Evolutionary conservation across 2,329 filamentous ascomycete species (phyloP).

Genomic region (Dactylellina haptotyla): DNA sequence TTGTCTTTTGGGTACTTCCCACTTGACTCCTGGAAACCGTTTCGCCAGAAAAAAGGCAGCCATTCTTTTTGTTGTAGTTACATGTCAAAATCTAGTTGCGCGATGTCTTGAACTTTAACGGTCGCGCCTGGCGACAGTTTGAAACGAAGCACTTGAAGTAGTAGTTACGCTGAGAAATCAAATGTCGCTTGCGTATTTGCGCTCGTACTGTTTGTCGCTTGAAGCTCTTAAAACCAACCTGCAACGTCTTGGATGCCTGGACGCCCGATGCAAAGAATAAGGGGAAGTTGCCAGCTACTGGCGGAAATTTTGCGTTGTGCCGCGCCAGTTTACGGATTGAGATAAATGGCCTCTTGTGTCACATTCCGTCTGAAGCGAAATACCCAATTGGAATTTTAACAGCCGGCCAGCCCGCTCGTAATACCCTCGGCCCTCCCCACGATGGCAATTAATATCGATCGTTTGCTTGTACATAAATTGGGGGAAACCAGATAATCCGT

Average conservation of each 20-base stretch:
- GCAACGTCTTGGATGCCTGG: background rate
- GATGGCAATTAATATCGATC: no score
- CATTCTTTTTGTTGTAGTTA: no score
- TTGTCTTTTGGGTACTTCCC: no score
- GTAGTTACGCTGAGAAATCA: constrained; percentile 1
- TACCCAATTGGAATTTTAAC: constrained; percentile 27
- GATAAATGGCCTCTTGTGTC: constrained; percentile 10
- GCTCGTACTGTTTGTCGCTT: background rate
- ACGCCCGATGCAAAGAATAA: background rate
- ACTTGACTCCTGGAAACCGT: no score
- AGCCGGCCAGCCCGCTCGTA: no score
- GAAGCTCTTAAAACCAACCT: background rate
- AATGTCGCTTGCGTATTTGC: background rate
- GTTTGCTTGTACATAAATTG: background rate
- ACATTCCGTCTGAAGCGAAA: constrained; percentile 29
- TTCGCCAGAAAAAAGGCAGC: no score
- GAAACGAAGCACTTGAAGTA: background rate
- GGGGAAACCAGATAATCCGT: background rate
- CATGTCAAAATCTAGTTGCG: no score
- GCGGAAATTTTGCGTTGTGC: constrained; percentile 10
- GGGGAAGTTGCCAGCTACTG: background rate
- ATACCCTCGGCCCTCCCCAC: no score
- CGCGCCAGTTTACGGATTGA: constrained; percentile 4
- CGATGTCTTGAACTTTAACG: background rate
- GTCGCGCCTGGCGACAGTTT: background rate